Conservation (phyloP, 2,329 filamentous ascomycete species). For the Lecanosticta acicola region DNA sequence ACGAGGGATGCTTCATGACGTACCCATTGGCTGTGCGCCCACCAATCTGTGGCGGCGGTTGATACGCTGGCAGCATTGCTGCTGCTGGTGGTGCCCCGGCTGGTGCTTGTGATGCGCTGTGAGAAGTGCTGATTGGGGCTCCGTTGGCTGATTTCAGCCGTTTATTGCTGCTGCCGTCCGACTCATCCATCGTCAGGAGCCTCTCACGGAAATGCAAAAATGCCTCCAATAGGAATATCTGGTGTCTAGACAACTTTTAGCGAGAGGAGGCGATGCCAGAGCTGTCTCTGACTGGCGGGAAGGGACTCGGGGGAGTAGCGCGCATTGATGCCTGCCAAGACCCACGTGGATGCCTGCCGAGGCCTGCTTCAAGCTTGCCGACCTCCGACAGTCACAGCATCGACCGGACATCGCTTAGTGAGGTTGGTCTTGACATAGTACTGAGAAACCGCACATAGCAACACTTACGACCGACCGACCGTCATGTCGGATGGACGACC, state of each 20-base stretch:
- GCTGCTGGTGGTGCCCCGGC: too few species aligned
- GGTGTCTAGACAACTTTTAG: too few species aligned
- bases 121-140: constrained; percentile 19
- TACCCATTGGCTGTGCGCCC: constrained; percentile 10
- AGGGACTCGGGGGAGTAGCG: too few species aligned
- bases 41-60: constrained; percentile 19
- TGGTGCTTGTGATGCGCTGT: too few species aligned
- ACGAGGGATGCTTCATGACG: constrained; percentile 7
- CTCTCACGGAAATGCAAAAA: too few species aligned
- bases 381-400: background rate
- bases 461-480: too few species aligned
- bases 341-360: background rate
- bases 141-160: constrained; percentile 26
- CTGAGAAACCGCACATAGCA: too few species aligned
- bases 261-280: too few species aligned
- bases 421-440: too few species aligned
- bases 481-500: constrained; percentile 25
- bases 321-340: background rate
- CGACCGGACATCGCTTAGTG: background rate
- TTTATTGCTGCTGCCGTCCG: constrained; percentile 20
- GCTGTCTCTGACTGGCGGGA: too few species aligned
- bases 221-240: too few species aligned
- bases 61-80: constrained; percentile 26
- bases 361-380: background rate
- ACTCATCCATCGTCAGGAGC: background rate